These are phyloP conservation scores for Fragilariopsis cylindrus DNA, from an alignment of 108 stramenopile genomes.

Conservation along the genomic window DNA sequence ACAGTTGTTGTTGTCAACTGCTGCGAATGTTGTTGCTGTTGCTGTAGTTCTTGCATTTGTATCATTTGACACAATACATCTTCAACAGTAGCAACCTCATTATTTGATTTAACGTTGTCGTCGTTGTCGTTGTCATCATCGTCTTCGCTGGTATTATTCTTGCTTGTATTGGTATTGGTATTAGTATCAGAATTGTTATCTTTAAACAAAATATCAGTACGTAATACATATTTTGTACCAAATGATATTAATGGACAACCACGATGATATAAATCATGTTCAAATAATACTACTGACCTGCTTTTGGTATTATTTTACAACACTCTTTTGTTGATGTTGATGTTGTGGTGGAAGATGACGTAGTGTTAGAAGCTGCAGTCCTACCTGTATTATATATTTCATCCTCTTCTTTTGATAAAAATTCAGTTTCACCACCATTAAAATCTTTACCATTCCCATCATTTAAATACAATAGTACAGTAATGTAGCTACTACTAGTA, in stretches of 20 bases:
- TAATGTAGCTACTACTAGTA: conserved; percentile 44
- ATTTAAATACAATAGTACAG: conserved; percentile 76
- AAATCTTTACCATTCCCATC: conserved; percentile 62
- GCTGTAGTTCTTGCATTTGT: background rate
- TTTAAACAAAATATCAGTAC: conserved; percentile 75
- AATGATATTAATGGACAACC: conserved; percentile 44
- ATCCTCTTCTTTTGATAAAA: conserved; percentile 28
- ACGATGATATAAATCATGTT: conserved; percentile 78
- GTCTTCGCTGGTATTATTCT: background rate
- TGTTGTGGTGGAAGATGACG: background rate
- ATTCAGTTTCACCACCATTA: conserved; percentile 69
- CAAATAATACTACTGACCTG: conserved; percentile 65
- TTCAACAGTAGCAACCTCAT: background rate
- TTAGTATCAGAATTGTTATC: background rate
- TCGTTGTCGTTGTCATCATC: background rate
- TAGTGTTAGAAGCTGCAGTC: conserved; percentile 10
- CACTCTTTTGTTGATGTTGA: background rate
- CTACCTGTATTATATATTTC: background rate
- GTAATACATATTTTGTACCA: conserved; percentile 75
- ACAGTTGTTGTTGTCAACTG: background rate
- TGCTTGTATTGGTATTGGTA: background rate
- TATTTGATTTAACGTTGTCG: background rate
- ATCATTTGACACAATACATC: background rate
- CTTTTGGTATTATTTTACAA: conserved; percentile 40
- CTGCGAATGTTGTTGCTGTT: background rate